These are phyloP conservation scores for Sorghum bicolor DNA, from an alignment of 176 grass and related monocot genomes.

Conservation along the genomic window Sorghum_bicolor_NCBIv3 NC_012875.2:526501-527000, in stretches of 20 bases:
- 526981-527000: background rate
- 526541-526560: background rate
- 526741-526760: background rate
- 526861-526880: background rate
- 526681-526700: conserved; percentile 3
- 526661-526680: conserved; percentile 33
- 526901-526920: background rate
- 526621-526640: conserved; percentile 22
- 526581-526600: background rate
- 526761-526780: background rate
- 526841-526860: conserved; percentile 68
- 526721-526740: background rate
- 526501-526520: conserved; percentile 15
- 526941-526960: background rate
- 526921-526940: background rate
- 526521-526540: background rate
- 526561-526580: background rate
- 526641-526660: conserved; percentile 4
- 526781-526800: conserved; percentile 13
- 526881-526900: background rate
- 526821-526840: conserved; percentile 66
- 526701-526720: background rate
- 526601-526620: no score
- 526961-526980: background rate
- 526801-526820: conserved; percentile 23